Evolutionary conservation across 192 early-diverging fungal genomes (phyloP), one percentile per base, ranked within the genome.

Genomic region (Jimgerdemannia lactiflua): DNA sequence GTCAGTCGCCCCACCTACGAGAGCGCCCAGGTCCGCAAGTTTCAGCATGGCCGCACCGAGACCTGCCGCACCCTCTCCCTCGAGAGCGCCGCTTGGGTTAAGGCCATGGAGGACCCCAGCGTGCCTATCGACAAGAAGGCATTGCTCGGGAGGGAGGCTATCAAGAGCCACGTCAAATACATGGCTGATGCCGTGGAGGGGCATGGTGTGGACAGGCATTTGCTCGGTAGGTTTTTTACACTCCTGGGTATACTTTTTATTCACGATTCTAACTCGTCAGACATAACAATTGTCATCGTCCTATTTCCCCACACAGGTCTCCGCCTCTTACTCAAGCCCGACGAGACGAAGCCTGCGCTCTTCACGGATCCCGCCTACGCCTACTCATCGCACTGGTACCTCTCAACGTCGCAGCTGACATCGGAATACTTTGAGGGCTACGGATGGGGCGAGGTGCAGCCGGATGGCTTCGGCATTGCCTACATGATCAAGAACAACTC

Each of bases 391-490:
- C 95, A 96, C 82, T 99, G 97, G 97, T 89, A 89, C 82, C 81
- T 99, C 70, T 95, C 94, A 20, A 97, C 96, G 3, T 96, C 94
- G 42, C 96, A 98, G 84, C 90, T 99, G 74, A 87, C 92, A 4
- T 94, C 94, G 74, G 94, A 95, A 78, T 84, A 95, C 85, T 99
- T 95, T 89, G 92, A 92, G 76, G 96, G 96, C 70, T 98, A 97
- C 78, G 96, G 98, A 42, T 94, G 92, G 86, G 91, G 91, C 71
- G 89, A 94, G 78, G 92, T 96, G 42, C 93, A 95, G 20, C 91
- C 94, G 1, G 93, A 96, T 84, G 95, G 95, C 77, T 98, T 93
- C 74, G 96, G 96, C 71, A 81, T 95, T 71, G 96, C 97, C 8
- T 98, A 98, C 84, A 97, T 96, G 89, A 91, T 99, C 76, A 95